phyloP scores from a whole-genome alignment of 352 stramenopile species.

The Phytophthora quininea region DNA sequence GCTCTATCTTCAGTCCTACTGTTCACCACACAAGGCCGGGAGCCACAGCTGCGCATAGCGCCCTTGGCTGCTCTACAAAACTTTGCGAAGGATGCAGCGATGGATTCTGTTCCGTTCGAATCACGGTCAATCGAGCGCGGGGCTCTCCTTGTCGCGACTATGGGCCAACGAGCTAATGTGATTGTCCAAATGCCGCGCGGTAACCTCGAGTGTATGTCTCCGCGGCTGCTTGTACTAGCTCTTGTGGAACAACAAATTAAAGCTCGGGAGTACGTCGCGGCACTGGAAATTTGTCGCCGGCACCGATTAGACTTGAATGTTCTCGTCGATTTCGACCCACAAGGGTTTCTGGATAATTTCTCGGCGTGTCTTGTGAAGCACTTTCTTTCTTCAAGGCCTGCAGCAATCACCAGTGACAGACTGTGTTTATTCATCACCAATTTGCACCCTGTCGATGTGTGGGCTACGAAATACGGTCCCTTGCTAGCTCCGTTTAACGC shows the following conservation, averaged over 20 bases:
- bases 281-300: constrained; percentile 74
- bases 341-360: constrained; percentile 49
- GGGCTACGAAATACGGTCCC: constrained; percentile 66
- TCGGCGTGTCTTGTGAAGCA: constrained; percentile 32
- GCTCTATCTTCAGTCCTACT: constrained; percentile 48
- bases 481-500: constrained; percentile 40
- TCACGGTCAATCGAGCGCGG: constrained; percentile 67
- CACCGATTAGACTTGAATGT: constrained; percentile 83
- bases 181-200: constrained; percentile 79
- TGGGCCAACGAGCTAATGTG: constrained; percentile 58
- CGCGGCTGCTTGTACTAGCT: constrained; percentile 63
- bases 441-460: constrained; percentile 70
- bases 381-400: constrained; percentile 37
- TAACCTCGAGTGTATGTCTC: constrained; percentile 75
- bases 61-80: constrained; percentile 31
- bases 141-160: constrained; percentile 59
- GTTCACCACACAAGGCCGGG: constrained; percentile 68
- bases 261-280: constrained; percentile 43
- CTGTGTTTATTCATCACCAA: constrained; percentile 82
- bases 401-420: constrained; percentile 56
- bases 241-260: constrained; percentile 53
- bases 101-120: constrained; percentile 34
- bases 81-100: not conserved
- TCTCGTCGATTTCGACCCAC: constrained; percentile 65
- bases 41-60: constrained; percentile 58